Base-by-base conservation (phyloP, 768 basidiomycete species). In the Suillus variegatus region DNA sequence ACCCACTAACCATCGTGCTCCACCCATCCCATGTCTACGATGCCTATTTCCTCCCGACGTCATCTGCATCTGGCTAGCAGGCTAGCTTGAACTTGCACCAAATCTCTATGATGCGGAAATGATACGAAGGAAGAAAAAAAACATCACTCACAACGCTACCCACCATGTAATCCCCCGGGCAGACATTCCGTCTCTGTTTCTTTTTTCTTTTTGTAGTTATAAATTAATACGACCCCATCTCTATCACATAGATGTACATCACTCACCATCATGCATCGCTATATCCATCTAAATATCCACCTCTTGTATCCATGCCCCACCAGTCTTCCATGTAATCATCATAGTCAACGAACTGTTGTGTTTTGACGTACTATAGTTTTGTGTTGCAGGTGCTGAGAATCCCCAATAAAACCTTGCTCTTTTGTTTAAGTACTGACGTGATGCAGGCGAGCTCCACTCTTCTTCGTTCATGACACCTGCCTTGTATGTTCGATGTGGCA, bases 101-200 rank as follows among this genome's bases (percentile, higher is more conserved):
- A 61, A 58, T 65, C 62, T 71, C 66, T 61, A 58, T 56, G 41
- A 41, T 25, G 63, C 52, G 46, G 20, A 41, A 40, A 18, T 25
- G 62, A 64, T 28, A 36, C 44, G 36, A 43, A 51, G 52, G 56
- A 56, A 54, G 60, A 3, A 32, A 10, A n/a, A 60, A 25, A 64
- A 71, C 68, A 69, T 67, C 67, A 62, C 60, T 61, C 38, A 61
- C 52, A 64, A 55, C 36, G 8, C 56, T 12, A 20, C 40, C 14
- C 8, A 41, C 3, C 25, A 68, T 46, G 40, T 25, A 1, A 20
- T 28, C 28, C 52, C 35, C 43, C 13, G 35, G 2, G 20, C 18
- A 14, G 47, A 43, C 4, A 40, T 44, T 9, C 51, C 6, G 22
- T 51, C 49, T 22, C 49, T 55, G 38, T n/a, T 20, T 38, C 40